phyloP scores from a whole-genome alignment of 805 yeast genomes.

The Candida gorgasii region DNA sequence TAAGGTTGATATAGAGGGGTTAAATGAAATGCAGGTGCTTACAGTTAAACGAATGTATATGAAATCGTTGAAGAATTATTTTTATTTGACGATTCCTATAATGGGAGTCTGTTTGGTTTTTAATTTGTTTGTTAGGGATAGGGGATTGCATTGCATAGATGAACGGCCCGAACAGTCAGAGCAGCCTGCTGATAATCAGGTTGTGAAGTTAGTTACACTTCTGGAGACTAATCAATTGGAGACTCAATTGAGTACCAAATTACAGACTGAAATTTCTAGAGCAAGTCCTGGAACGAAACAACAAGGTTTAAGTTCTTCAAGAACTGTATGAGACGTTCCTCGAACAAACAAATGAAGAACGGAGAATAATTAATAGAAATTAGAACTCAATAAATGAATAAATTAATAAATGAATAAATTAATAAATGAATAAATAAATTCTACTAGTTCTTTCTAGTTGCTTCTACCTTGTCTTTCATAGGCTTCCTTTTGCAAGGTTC shows the following conservation, averaged over 20 bases:
- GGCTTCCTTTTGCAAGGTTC: neutral
- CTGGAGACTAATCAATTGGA: too few species aligned
- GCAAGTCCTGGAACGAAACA: too few species aligned
- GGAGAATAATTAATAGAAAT: conserved; percentile 7
- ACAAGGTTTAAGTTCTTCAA: too few species aligned
- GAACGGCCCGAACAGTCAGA: conserved; percentile 19
- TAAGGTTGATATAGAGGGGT: conserved; percentile 23
- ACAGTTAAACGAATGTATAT: conserved; percentile 25
- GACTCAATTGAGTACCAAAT: too few species aligned
- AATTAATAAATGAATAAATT: conserved; percentile 7
- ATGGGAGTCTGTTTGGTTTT: conserved; percentile 30
- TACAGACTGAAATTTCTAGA: too few species aligned
- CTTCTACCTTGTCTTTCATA: neutral
- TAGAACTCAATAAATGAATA: too few species aligned
- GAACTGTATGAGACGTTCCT: too few species aligned
- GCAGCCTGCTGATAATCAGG: too few species aligned
- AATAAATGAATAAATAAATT: conserved; percentile 10
- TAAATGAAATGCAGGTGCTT: conserved; percentile 21
- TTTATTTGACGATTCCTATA: conserved; percentile 35
- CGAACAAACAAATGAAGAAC: too few species aligned
- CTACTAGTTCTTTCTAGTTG: too few species aligned
- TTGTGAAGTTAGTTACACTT: too few species aligned
- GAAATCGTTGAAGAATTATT: conserved; percentile 30
- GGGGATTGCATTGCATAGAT: conserved; percentile 39
- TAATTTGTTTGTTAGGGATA: conserved; percentile 36